These are phyloP conservation scores for Glaciozyma martinii DNA, from an alignment of 768 basidiomycete species.

Conservation along the genomic window DNA sequence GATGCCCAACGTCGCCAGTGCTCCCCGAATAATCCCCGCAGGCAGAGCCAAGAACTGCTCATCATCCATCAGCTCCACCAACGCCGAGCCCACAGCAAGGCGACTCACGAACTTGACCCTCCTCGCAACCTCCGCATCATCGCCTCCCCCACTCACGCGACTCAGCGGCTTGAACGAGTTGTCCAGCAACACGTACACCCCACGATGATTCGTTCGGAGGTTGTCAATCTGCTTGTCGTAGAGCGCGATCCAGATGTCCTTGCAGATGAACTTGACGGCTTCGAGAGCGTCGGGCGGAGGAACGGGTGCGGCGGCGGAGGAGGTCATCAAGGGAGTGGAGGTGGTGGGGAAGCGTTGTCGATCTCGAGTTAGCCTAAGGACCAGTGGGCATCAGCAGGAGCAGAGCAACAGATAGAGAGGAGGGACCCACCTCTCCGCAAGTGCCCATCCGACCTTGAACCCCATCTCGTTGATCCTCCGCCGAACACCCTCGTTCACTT, in stretches of 20 bases:
- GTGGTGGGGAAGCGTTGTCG: conserved; percentile 23
- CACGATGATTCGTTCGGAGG: conserved; percentile 35
- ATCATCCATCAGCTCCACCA: background rate
- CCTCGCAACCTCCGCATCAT: background rate
- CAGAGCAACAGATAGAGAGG: background rate
- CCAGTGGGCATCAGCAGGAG: background rate
- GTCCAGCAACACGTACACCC: conserved; percentile 34
- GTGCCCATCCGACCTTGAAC: conserved; percentile 26
- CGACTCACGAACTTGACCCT: conserved; percentile 11
- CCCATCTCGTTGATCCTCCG: conserved; percentile 26
- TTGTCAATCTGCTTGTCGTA: conserved; percentile 37
- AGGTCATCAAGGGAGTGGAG: background rate
- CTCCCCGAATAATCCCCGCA: conserved; percentile 28
- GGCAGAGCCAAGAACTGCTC: conserved; percentile 26
- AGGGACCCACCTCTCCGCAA: conserved; percentile 26
- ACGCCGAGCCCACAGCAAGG: no score
- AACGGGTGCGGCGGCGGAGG: background rate
- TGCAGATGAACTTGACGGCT: conserved; percentile 35
- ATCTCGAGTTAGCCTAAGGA: conserved; percentile 21
- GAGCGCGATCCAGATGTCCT: conserved; percentile 32
- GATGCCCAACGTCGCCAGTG: conserved; percentile 29
- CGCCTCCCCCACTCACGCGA: conserved; percentile 5
- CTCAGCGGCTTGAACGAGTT: conserved; percentile 18
- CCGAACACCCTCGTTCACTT: conserved; percentile 9
- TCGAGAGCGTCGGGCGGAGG: conserved; percentile 27